Percentiles rank a stretch among this genome's conserved stretches.
phyloP scores from a whole-genome alignment of 208 protist genomes.

The Trypanosoma cruzi region DNA sequence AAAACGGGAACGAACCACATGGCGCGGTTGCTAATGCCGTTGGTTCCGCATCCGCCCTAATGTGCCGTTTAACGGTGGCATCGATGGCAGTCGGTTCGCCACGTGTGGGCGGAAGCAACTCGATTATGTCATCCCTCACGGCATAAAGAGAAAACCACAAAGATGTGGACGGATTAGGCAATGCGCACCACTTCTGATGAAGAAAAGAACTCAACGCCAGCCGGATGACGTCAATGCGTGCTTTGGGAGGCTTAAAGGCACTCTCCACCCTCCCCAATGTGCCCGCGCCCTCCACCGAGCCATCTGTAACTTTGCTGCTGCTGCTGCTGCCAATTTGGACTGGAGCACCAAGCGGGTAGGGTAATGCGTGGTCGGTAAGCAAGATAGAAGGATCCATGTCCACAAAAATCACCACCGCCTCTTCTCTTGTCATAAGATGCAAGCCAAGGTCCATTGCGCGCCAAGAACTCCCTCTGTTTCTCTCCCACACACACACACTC shows the following conservation, averaged over 20 bases:
- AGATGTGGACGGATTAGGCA: conserved; percentile 19
- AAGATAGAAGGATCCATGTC: conserved; percentile 44
- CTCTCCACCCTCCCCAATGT: neutral
- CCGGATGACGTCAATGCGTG: conserved; percentile 38
- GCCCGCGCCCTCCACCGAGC: neutral
- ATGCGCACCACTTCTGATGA: conserved; percentile 34
- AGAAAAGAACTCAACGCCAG: conserved; percentile 46
- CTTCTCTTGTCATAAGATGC: conserved; percentile 35
- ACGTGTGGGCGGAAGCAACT: conserved; percentile 30
- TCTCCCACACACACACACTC: no score
- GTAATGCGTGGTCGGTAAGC: conserved; percentile 42
- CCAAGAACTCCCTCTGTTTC: neutral
- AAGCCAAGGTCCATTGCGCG: conserved; percentile 22
- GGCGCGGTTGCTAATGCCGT: neutral
- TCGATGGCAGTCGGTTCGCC: conserved; percentile 9
- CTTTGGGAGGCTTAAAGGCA: conserved; percentile 25
- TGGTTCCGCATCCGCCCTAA: conserved; percentile 8
- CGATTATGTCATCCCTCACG: conserved; percentile 28
- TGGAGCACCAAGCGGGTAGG: conserved; percentile 5
- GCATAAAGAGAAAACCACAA: conserved; percentile 47
- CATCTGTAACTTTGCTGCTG: neutral
- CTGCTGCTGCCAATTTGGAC: neutral
- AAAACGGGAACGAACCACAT: conserved; percentile 28
- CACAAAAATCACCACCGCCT: conserved; percentile 53
- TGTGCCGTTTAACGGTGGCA: conserved; percentile 9